These are phyloP conservation scores for Naganishia kalamii DNA, from an alignment of 768 basidiomycete genomes.

Conservation along the genomic window DNA sequence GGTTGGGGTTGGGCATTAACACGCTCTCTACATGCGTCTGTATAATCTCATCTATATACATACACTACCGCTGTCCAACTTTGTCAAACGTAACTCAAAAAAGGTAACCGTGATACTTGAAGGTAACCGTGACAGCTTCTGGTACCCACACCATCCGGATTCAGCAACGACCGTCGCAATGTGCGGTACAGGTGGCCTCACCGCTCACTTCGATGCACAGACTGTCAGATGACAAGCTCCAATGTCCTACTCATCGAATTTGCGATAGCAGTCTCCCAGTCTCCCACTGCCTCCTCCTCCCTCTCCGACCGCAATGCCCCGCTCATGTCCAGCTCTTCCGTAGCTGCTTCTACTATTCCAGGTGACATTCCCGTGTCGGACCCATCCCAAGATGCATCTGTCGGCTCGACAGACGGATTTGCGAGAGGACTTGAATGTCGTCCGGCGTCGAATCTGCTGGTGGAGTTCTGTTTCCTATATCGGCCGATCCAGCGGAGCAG, in stretches of 20 bases:
- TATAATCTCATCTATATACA: too few species aligned
- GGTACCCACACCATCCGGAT: too few species aligned
- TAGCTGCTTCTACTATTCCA: not conserved
- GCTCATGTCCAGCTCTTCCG: not conserved
- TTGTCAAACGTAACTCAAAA: too few species aligned
- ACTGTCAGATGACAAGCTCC: not conserved
- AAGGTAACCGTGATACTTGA: too few species aligned
- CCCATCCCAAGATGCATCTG: not conserved
- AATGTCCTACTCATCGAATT: conserved; percentile 2
- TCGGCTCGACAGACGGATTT: too few species aligned
- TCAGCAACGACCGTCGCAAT: too few species aligned
- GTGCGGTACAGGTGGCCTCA: not conserved
- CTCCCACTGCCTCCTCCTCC: not conserved
- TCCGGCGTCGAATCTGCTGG: not conserved
- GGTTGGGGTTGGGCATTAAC: too few species aligned
- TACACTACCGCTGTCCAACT: too few species aligned
- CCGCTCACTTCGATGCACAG: not conserved
- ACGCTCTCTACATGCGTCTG: too few species aligned
- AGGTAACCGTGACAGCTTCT: too few species aligned
- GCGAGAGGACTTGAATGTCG: not conserved
- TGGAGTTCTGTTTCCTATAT: not conserved
- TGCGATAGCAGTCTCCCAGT: conserved; percentile 10
- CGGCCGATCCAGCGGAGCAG: not conserved
- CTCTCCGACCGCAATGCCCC: too few species aligned
- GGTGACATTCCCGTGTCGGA: not conserved